phyloP scores from a whole-genome alignment of 345 rosid species.

The Arabidopsis thaliana region TAIR10.1 NC_003071.7:8528001-8528500 shows the following conservation, averaged over 20 bases:
- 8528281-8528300: slow-evolving; percentile 98
- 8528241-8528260: slow-evolving; percentile 45
- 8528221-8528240: not conserved
- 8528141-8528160: slow-evolving; percentile 98
- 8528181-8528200: slow-evolving; percentile 1
- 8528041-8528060: not conserved
- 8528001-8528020: too few species aligned
- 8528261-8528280: slow-evolving; percentile 99
- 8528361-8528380: slow-evolving; percentile 82
- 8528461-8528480: not conserved
- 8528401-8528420: not conserved
- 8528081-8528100: slow-evolving; percentile 82
- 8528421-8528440: not conserved
- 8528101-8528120: slow-evolving; percentile 93
- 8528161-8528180: slow-evolving; percentile 35
- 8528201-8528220: not conserved
- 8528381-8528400: slow-evolving; percentile 65
- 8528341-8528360: slow-evolving; percentile 89
- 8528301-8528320: slow-evolving; percentile 98
- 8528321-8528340: slow-evolving; percentile 95
- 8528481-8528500: not conserved
- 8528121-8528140: slow-evolving; percentile 95
- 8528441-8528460: slow-evolving; percentile 13
- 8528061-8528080: not conserved
- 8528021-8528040: not conserved